Percentiles rank a stretch among this genome's conserved stretches.
Conservation (phyloP, 345 rosid species). For the Eutrema yunnanense region DNA sequence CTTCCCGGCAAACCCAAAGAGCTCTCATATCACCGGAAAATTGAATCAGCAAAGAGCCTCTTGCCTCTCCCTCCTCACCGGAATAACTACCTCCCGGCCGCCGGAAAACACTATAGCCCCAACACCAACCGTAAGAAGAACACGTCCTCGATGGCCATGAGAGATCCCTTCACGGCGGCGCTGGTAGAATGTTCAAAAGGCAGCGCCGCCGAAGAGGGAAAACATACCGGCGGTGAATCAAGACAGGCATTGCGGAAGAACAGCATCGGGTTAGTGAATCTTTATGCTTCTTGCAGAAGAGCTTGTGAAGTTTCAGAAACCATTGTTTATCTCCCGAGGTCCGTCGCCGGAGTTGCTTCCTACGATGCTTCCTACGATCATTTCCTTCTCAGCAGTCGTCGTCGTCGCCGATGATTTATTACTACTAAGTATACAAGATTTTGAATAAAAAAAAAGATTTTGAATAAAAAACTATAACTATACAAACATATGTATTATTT, state of each 20-base stretch:
- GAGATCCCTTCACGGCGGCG: constrained; percentile 68
- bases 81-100: background rate
- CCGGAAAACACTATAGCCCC: background rate
- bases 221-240: constrained; percentile 8
- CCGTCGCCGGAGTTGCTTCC: background rate
- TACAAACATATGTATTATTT: background rate
- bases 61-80: background rate
- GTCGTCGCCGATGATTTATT: background rate
- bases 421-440: background rate
- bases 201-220: constrained; percentile 6
- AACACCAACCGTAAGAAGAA: background rate
- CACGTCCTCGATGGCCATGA: background rate
- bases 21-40: background rate
- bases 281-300: constrained; percentile 55
- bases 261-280: constrained; percentile 47
- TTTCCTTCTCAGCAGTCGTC: background rate
- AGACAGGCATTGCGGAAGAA: constrained; percentile 13
- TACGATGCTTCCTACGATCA: constrained; percentile 6
- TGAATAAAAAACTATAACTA: background rate
- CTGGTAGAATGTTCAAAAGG: constrained; percentile 54
- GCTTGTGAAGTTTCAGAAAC: constrained; percentile 58
- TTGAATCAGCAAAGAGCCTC: background rate
- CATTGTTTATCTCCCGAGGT: constrained; percentile 42
- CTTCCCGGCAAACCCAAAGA: background rate
- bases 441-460: background rate